Evolutionary conservation across 2,329 filamentous ascomycete genomes (phyloP), one percentile per base, ranked within the genome.

Genomic region (Hirsutella thompsonii): DNA sequence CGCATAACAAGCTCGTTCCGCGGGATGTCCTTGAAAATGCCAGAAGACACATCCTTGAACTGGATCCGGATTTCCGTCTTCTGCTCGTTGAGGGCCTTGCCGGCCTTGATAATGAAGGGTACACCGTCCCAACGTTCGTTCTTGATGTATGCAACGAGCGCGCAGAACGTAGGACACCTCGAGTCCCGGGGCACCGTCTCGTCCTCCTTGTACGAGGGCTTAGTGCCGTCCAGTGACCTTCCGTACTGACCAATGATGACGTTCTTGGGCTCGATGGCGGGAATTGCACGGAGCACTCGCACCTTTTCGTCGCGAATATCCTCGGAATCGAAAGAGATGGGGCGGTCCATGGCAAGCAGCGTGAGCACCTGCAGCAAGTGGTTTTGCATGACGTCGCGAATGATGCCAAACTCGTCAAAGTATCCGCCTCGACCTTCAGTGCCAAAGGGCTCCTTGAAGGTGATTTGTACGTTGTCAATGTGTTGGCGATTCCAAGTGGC

Each of bases 331-430:
- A 98, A 98, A 10, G 90, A 96, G 58, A 98, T 92, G 43, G 92
- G 92, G 47, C 92, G 79, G 70, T 98, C 92, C 92, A 98, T 98
- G 46, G 92, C 87, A 49, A 98, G 77, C 42, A 98, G 77, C 14
- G 92, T 98, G 51, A 98, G 72, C 18, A 98, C 89, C 66, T 98
- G 92, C 42, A 98, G 79, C 56, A 98, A 69, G 67, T 98, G 92
- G 74, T 98, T 98, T 69, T 98, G 92, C 92, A 98, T 96, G 52
- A 98, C 92, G 70, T 98, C 93, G 60, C 93, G 88, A 56, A 98
- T 88, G 63, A 98, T 98, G 58, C 92, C 93, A 55, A 98, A 98
- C 68, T 98, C 92, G 59, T 98, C 93, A 60, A 98, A 98, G 71
- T 98, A 98, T 42, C 92, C 92, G 49, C 93, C 92, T 58, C 92